Evolutionary conservation across 192 early-diverging fungal species (phyloP), one percentile per base, ranked within the genome.

Genomic region (Glomus cerebriforme): DNA sequence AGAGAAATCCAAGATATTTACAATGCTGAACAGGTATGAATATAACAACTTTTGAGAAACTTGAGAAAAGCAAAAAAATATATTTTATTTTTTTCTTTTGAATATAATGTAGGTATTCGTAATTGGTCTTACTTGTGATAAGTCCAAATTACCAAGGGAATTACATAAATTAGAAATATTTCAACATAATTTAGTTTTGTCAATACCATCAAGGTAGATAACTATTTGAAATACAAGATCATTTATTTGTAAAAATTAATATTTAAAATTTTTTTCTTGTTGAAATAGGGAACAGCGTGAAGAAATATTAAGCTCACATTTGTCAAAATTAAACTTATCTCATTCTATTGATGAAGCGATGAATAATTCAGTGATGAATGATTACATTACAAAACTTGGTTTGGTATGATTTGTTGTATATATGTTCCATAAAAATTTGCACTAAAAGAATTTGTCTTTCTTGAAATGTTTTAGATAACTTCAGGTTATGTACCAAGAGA

Each of bases 401-500:
- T 54, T n/a, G 60, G 58, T 63, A 75, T 77, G n/a, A 67, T 75
- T 59, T 69, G 70, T 59, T 75, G n/a, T 83, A 58, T 58, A 31
- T 19, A 59, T 1, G n/a, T 4, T 4, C 27, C 31, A 32, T 49
- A 12, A 59, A 4, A 31, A 31, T 32, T 31, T 31, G 8, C 9
- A 34, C 24, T 24, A 59, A 31, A 66, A 7, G 22, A 7, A 24
- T 1, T 43, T 3, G 7, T 45, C 59, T 10, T 72, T 32, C 65
- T 22, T 73, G 3, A 8, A 64, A n/a, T 15, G 12, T 34, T 19
- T 15, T 78, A 92, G 90, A 66, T 83, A 65, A 90, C 91, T 2
- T 87, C 91, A 1, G 91, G 92, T 24, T 93, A 87, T 77, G 85
- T 91, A 7, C 86, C 87, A 15, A 81, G 80, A 13, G 90, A 93